Evolutionary conservation across 192 early-diverging fungal species (phyloP), one percentile per base, ranked within the genome.

Genomic region (Coemansia biformis): DNA sequence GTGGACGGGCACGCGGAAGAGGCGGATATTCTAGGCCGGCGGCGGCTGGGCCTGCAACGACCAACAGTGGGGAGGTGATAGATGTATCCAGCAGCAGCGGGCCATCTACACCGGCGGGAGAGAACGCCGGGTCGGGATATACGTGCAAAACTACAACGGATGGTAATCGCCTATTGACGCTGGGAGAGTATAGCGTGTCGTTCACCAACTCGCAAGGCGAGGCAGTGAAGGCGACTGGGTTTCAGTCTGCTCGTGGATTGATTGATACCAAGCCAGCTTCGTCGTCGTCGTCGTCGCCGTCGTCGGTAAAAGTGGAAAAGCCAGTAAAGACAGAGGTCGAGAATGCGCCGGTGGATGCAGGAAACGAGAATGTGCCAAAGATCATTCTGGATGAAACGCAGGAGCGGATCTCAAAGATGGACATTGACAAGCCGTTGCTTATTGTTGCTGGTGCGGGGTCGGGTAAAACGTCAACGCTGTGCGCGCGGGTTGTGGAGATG

Each of bases 361-460:
- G 1, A 2, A 14, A 36, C 4, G 14, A 1, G 9, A 17, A 18
- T 4, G 15, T 18, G 40, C 50, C 39, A 1, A 44, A 12, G 12
- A 47, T 69, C 4, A 15, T 34, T 14, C 38, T 73, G 42, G 69
- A 73, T 18, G 32, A 39, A 29, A 43, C 45, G 29, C 69, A 73
- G 50, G 53, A 43, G 39, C 50, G 45, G 9, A 65, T 73, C 8
- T 36, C 69, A 1, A 65, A 64, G 33, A 42, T 65, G 46, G 62
- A 60, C 28, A 66, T 75, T 35, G 24, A 66, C 24, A 26, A 31
- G 19, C 71, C 71, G 17, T 40, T 75, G 42, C 38, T 75, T 38
- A 67, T 75, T 10, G 64, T 75, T 0, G 71, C 71, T 2, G 71
- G 71, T 0, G 71, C 71, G 0, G 71, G 71, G 30, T 67, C 71